A percentile compares a stretch with the other conserved stretches of the same genome.
Evolutionary conservation across 106 monocot genomes (phyloP).

Genomic region (Apostasia ramifera): DNA sequence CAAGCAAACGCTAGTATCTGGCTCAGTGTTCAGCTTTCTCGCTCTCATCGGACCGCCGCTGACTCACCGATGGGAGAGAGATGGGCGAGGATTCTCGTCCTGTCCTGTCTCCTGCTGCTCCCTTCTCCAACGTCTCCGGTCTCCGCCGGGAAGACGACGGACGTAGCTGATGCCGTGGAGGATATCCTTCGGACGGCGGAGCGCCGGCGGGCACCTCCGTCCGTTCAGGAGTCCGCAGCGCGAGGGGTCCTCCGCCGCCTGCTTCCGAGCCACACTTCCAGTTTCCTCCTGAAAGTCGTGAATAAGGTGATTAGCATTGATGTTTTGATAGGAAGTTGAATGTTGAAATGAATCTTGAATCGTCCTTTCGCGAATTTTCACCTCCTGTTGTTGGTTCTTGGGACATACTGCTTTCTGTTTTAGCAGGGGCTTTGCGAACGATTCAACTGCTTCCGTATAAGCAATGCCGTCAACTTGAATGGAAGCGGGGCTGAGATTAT

Average conservation of each 20-base stretch:
- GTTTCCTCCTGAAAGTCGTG: constrained; percentile 61
- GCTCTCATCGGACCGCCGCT: neutral
- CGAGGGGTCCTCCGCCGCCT: constrained; percentile 48
- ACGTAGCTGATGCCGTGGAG: constrained; percentile 11
- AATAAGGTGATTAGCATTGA: constrained; percentile 32
- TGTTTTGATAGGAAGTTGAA: neutral
- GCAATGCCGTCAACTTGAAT: constrained; percentile 31
- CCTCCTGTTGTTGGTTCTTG: neutral
- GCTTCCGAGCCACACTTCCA: constrained; percentile 54
- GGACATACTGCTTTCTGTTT: neutral
- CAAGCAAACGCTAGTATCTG: no score
- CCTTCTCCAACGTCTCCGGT: neutral
- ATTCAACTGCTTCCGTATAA: constrained; percentile 60
- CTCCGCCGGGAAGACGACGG: neutral
- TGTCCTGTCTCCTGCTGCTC: neutral
- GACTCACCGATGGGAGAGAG: neutral
- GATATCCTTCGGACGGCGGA: constrained; percentile 24
- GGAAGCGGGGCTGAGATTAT: constrained; percentile 40
- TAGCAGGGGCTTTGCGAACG: constrained; percentile 57
- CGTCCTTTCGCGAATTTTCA: neutral
- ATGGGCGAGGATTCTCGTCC: neutral
- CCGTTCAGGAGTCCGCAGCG: constrained; percentile 55
- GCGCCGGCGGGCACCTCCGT: constrained; percentile 36
- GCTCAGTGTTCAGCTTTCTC: no score
- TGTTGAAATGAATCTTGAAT: constrained; percentile 1